phyloP scores from a whole-genome alignment of 2,329 filamentous ascomycete species.

The Arthrobotrys musiformis region DNA sequence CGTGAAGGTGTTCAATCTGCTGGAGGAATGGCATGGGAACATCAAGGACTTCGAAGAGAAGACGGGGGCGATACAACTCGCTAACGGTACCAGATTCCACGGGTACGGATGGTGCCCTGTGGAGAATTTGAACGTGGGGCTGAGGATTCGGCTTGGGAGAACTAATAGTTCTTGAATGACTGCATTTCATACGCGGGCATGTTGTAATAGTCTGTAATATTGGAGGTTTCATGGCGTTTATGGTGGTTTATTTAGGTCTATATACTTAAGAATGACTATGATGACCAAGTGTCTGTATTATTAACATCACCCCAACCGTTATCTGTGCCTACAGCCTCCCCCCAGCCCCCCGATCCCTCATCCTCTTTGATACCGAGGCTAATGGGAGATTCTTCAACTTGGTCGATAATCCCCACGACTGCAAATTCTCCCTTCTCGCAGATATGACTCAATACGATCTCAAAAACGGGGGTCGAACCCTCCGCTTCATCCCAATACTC shows the following conservation, averaged over 20 bases:
- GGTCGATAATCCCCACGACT: too few species aligned
- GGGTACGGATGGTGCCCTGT: slow-evolving; percentile 53
- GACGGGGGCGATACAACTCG: slow-evolving; percentile 27
- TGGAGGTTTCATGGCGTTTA: background rate
- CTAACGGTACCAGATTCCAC: slow-evolving; percentile 49
- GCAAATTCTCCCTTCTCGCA: too few species aligned
- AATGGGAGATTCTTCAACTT: too few species aligned
- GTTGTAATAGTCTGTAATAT: background rate
- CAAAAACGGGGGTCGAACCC: too few species aligned
- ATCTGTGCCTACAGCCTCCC: too few species aligned
- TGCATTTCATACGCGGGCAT: too few species aligned
- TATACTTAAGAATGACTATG: too few species aligned
- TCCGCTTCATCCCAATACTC: background rate
- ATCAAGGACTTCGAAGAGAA: slow-evolving; percentile 46
- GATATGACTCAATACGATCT: too few species aligned
- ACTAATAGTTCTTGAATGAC: background rate
- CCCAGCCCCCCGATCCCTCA: too few species aligned
- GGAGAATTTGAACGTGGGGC: slow-evolving; percentile 39
- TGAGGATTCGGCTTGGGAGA: slow-evolving; percentile 28
- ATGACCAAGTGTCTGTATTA: too few species aligned
- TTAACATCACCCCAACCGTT: too few species aligned
- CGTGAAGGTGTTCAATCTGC: slow-evolving; percentile 28
- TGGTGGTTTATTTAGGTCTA: background rate
- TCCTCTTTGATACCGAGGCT: too few species aligned
- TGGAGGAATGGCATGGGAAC: slow-evolving; percentile 47